These are phyloP conservation scores for Paecilomyces sp. DNA, from an alignment of 2,329 filamentous ascomycete genomes.

Conservation along the genomic window DNA sequence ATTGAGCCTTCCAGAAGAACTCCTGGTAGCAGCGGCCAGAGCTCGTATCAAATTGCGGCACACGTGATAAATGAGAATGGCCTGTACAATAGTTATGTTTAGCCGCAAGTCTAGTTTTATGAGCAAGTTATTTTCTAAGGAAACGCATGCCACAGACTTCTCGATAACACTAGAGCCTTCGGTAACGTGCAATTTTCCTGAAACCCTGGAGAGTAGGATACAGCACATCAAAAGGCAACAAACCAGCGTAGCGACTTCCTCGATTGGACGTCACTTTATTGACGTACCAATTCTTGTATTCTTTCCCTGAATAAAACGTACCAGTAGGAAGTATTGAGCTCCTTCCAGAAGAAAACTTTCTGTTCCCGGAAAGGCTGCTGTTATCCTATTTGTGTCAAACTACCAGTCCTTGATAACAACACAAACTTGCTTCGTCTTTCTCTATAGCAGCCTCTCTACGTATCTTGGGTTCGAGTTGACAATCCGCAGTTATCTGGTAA, in stretches of 20 bases:
- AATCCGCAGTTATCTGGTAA: neutral
- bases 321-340: neutral
- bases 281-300: neutral
- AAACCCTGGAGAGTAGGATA: neutral
- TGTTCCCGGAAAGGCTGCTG: neutral
- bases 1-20: slow-evolving; percentile 4
- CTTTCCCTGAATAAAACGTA: neutral
- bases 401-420: neutral
- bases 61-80: neutral
- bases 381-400: slow-evolving; percentile 3
- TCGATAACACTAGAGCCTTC: neutral
- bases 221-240: neutral
- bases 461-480: neutral
- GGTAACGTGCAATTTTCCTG: neutral
- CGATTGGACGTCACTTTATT: neutral
- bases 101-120: neutral
- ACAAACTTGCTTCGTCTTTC: neutral
- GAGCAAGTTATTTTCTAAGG: neutral
- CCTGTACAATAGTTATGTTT: neutral
- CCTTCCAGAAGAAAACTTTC: neutral
- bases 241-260: neutral
- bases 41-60: neutral
- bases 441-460: neutral
- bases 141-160: neutral
- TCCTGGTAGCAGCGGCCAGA: neutral